Percentiles rank a stretch among this genome's conserved stretches.
phyloP scores from a whole-genome alignment of 345 rosid species.

The Bretschneidera sinensis region DNA sequence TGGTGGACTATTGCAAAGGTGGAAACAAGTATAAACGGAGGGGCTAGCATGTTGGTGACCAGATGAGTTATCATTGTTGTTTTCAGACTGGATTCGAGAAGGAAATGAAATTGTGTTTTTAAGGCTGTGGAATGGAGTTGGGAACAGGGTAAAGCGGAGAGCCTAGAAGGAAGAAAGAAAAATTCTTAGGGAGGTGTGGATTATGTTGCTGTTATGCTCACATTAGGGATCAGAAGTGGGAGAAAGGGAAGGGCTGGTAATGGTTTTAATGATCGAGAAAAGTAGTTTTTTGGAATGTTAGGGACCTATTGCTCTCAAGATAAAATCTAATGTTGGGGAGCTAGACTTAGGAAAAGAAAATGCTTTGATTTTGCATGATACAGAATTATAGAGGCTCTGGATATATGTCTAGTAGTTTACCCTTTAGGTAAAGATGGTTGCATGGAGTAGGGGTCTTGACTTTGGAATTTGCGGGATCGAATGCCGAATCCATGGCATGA shows the following conservation, averaged over 20 bases:
- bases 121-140: neutral
- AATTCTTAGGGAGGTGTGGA: neutral
- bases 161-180: neutral
- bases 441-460: neutral
- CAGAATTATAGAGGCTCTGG: neutral
- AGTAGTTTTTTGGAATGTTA: neutral
- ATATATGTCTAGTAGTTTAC: neutral
- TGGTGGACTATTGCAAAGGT: neutral
- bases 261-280: neutral
- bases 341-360: neutral
- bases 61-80: no score
- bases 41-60: no score
- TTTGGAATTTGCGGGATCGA: neutral
- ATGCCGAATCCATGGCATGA: neutral
- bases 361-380: neutral
- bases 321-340: neutral
- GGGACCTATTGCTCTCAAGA: neutral
- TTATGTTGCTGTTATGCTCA: neutral
- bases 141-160: no score
- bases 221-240: neutral
- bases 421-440: no score
- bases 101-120: neutral
- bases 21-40: no score
- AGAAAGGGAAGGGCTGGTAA: neutral
- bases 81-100: no score